These are phyloP conservation scores for Naganishia friedmannii DNA, from an alignment of 768 basidiomycete species.

Conservation along the genomic window DNA sequence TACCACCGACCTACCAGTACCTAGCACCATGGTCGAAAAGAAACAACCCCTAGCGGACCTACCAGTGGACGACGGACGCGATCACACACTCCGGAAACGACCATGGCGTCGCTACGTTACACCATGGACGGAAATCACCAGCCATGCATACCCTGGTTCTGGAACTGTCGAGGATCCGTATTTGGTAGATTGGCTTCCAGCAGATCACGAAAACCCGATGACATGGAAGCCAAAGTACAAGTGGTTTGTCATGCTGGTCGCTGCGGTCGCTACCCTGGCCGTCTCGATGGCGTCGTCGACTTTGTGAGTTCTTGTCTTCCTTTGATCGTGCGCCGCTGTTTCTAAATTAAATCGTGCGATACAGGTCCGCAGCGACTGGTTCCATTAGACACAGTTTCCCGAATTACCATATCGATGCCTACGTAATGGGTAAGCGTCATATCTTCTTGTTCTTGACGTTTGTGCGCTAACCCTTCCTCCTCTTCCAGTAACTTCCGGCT, in stretches of 20 bases:
- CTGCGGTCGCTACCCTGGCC: slow-evolving; percentile 42
- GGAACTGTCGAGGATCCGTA: slow-evolving; percentile 48
- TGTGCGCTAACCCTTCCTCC: neutral
- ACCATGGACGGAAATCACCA: slow-evolving; percentile 40
- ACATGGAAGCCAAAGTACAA: slow-evolving; percentile 42
- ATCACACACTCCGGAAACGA: slow-evolving; percentile 39
- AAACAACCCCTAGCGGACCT: neutral
- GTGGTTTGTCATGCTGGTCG: slow-evolving; percentile 43
- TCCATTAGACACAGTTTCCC: slow-evolving; percentile 33
- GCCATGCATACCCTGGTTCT: slow-evolving; percentile 41
- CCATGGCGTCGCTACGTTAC: slow-evolving; percentile 45
- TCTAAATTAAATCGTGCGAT: neutral
- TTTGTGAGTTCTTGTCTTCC: slow-evolving; percentile 35
- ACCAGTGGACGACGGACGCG: slow-evolving; percentile 8
- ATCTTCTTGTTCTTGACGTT: neutral
- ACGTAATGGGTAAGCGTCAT: slow-evolving; percentile 36
- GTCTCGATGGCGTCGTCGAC: slow-evolving; percentile 47
- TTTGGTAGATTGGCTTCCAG: slow-evolving; percentile 49
- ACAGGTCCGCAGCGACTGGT: slow-evolving; percentile 34
- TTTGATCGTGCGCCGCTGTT: neutral
- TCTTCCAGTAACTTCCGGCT: slow-evolving; percentile 31
- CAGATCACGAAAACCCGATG: slow-evolving; percentile 45
- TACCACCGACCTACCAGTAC: neutral
- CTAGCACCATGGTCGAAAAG: neutral
- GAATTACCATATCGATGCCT: slow-evolving; percentile 31